These are phyloP conservation scores for Chimonanthus salicifolius DNA, from an alignment of 164 flowering plant species.

Conservation along the genomic window DNA sequence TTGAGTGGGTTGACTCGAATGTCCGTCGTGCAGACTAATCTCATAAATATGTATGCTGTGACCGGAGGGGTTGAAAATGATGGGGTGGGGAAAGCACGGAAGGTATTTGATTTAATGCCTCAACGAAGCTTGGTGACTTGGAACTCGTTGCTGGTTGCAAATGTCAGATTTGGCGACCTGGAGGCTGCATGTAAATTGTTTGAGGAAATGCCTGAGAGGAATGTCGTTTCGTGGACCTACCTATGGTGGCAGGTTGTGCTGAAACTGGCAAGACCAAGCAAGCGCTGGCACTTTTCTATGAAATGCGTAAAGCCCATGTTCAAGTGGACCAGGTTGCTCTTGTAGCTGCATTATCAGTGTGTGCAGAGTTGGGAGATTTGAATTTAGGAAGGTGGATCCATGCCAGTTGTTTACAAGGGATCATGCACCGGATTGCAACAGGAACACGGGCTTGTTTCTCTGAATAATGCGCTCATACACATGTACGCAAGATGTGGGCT, in stretches of 20 bases:
- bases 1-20: slow-evolving; percentile 34
- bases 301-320: slow-evolving; percentile 36
- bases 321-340: slow-evolving; percentile 50
- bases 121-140: slow-evolving; percentile 33
- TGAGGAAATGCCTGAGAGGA: slow-evolving; percentile 62
- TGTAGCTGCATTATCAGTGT: slow-evolving; percentile 50
- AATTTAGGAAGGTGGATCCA: slow-evolving; percentile 52
- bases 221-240: slow-evolving; percentile 70
- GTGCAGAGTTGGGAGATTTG: slow-evolving; percentile 57
- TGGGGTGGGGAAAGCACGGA: slow-evolving; percentile 20
- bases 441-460: slow-evolving; percentile 22
- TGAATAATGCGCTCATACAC: slow-evolving; percentile 46
- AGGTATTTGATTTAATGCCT: slow-evolving; percentile 44
- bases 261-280: slow-evolving; percentile 39
- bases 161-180: slow-evolving; percentile 30
- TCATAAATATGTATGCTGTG: slow-evolving; percentile 46
- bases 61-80: slow-evolving; percentile 10
- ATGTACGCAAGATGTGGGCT: slow-evolving; percentile 59
- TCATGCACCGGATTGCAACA: background rate
- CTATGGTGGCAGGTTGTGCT: slow-evolving; percentile 53
- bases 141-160: slow-evolving; percentile 45
- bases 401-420: slow-evolving; percentile 21
- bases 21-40: slow-evolving; percentile 43
- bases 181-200: slow-evolving; percentile 36
- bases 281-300: slow-evolving; percentile 38